Conservation (phyloP, 108 stramenopile species). For the Nitzschia putrida region DNA sequence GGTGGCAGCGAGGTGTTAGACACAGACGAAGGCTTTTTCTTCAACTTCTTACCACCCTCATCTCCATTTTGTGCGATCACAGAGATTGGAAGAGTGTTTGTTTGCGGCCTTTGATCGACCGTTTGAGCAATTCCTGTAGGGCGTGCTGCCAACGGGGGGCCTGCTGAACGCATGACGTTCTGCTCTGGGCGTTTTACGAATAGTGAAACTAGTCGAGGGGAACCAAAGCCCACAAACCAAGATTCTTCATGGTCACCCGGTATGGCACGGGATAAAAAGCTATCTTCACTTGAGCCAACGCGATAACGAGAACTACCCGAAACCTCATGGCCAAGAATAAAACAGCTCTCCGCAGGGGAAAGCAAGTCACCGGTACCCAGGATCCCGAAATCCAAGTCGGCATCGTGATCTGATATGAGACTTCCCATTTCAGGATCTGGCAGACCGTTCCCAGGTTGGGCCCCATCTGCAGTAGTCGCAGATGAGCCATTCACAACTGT, state of each 20-base stretch:
- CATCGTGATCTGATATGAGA: not conserved
- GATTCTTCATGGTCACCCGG: slow-evolving; percentile 29
- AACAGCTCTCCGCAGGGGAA: slow-evolving; percentile 7
- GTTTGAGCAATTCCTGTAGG: not conserved
- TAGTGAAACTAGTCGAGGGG: slow-evolving; percentile 21
- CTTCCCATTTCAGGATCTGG: not conserved
- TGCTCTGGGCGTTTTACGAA: slow-evolving; percentile 17
- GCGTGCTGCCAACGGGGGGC: not conserved
- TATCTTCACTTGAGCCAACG: not conserved
- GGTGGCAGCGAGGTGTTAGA: not conserved
- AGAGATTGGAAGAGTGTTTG: not conserved
- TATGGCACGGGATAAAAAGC: slow-evolving; percentile 9
- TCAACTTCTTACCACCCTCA: slow-evolving; percentile 31
- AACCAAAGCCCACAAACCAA: not conserved
- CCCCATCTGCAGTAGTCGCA: not conserved
- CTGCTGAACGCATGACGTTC: not conserved
- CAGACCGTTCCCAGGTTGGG: not conserved
- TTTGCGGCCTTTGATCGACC: too few species aligned
- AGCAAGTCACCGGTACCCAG: slow-evolving; percentile 43
- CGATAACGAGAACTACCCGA: not conserved
- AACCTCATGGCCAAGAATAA: slow-evolving; percentile 12
- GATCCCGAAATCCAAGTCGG: slow-evolving; percentile 29
- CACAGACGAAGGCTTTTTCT: slow-evolving; percentile 20
- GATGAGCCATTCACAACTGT: not conserved
- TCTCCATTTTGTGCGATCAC: slow-evolving; percentile 4